These are phyloP conservation scores for Hypericum perforatum DNA, from an alignment of 345 rosid species.

Conservation along the genomic window DNA sequence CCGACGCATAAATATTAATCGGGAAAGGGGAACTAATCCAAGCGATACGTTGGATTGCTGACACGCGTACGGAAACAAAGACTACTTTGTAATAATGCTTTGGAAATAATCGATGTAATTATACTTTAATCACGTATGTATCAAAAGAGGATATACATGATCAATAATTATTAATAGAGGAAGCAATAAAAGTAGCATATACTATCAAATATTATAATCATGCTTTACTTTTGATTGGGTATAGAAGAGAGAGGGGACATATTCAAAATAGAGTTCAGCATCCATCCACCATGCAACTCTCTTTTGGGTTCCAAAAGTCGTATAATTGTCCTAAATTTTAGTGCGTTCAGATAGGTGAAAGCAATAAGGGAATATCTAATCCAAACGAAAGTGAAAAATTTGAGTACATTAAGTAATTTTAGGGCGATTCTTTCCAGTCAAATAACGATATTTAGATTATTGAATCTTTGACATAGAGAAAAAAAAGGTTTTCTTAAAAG, in stretches of 20 bases:
- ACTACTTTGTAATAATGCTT: too few relatives aligned
- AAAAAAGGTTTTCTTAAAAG: too few relatives aligned
- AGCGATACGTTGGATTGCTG: too few relatives aligned
- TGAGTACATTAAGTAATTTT: too few relatives aligned
- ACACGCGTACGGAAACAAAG: too few relatives aligned
- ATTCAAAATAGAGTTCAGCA: conserved; percentile 24
- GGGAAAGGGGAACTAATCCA: too few relatives aligned
- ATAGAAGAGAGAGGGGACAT: conserved; percentile 10
- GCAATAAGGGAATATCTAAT: conserved; percentile 36
- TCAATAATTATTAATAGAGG: conserved; percentile 16
- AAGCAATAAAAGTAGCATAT: conserved; percentile 17
- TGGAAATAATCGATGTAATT: not conserved
- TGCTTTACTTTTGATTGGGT: not conserved
- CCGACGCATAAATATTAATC: too few relatives aligned
- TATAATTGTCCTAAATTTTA: conserved; percentile 39
- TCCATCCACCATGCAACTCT: conserved; percentile 40
- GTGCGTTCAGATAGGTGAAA: conserved; percentile 25
- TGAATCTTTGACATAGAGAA: too few relatives aligned
- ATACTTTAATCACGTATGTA: not conserved
- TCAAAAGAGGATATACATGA: conserved; percentile 17
- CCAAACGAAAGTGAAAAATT: conserved; percentile 21
- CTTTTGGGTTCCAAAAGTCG: conserved; percentile 56
- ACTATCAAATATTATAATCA: conserved; percentile 6
- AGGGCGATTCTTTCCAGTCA: too few relatives aligned
- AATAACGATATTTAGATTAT: too few relatives aligned